These are phyloP conservation scores for Pneumocystis wakefieldiae DNA, from an alignment of 1,139 yeast genomes.

Conservation along the genomic window DNA sequence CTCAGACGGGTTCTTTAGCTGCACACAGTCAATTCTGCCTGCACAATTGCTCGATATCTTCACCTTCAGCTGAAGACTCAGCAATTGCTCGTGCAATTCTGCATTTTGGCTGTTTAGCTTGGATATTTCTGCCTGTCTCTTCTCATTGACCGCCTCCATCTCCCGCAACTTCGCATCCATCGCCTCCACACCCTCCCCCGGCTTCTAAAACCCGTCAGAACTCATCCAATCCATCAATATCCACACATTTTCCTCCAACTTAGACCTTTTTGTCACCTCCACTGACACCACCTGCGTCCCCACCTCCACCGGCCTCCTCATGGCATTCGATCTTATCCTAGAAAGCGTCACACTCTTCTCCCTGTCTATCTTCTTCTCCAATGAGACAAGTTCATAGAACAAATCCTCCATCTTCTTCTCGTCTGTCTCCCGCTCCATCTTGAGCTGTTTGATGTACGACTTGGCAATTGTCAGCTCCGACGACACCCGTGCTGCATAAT, in stretches of 20 bases:
- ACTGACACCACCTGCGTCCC: too few species aligned
- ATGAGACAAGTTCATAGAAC: slow-evolving; percentile 9
- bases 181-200: too few species aligned
- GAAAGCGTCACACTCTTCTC: slow-evolving; percentile 8
- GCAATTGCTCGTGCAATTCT: neutral
- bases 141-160: neutral
- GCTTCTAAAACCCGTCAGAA: neutral
- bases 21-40: neutral
- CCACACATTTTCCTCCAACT: neutral
- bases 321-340: slow-evolving; percentile 4
- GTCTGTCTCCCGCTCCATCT: slow-evolving; percentile 6
- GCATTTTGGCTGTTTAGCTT: neutral
- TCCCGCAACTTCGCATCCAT: neutral
- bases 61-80: neutral
- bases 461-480: neutral
- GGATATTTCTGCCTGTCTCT: neutral
- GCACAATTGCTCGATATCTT: neutral
- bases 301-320: neutral
- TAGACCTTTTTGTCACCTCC: neutral
- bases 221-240: neutral
- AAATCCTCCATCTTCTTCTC: slow-evolving; percentile 12
- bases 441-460: slow-evolving; percentile 1
- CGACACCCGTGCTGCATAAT: neutral
- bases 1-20: neutral
- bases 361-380: slow-evolving; percentile 9